Conservation (phyloP, 306 rosid species). For the Styphnolobium japonicum region DNA sequence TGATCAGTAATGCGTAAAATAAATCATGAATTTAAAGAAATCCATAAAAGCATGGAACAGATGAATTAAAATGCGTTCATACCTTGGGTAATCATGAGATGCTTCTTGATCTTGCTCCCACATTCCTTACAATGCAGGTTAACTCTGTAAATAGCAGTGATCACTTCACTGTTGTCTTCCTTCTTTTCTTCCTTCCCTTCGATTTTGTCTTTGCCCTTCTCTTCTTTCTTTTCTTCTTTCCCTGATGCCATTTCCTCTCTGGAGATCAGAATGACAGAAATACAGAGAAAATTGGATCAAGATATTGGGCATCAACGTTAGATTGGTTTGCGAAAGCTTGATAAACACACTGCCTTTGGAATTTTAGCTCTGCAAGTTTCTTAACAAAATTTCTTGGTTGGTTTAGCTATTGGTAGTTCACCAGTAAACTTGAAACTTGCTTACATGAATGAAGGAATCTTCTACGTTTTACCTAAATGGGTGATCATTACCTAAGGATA, state of each 20-base stretch:
- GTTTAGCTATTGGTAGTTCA: slow-evolving; percentile 37
- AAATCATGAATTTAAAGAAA: neutral
- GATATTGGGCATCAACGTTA: neutral
- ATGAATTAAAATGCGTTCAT: neutral
- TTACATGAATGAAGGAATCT: neutral
- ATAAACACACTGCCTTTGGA: neutral
- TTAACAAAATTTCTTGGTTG: slow-evolving; percentile 8
- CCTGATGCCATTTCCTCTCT: slow-evolving; percentile 40
- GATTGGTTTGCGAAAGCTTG: neutral
- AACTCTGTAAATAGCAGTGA: slow-evolving; percentile 74
- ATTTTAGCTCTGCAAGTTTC: slow-evolving; percentile 6
- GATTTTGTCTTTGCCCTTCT: slow-evolving; percentile 23
- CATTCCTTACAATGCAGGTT: slow-evolving; percentile 78
- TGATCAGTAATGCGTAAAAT: neutral
- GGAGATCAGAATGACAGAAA: neutral
- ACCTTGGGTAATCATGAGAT: slow-evolving; percentile 67
- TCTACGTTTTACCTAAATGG: slow-evolving; percentile 11
- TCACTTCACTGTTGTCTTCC: slow-evolving; percentile 36
- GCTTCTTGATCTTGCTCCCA: slow-evolving; percentile 68
- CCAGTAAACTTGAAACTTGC: slow-evolving; percentile 22
- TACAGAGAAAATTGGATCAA: neutral
- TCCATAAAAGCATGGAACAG: neutral
- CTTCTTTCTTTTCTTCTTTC: slow-evolving; percentile 35
- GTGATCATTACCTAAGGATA: neutral
- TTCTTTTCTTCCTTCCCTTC: slow-evolving; percentile 30